Percentiles rank a stretch among this genome's conserved stretches.
These are phyloP conservation scores for Parietaria judaica DNA, from an alignment of 306 rosid species.

Conservation along the genomic window DNA sequence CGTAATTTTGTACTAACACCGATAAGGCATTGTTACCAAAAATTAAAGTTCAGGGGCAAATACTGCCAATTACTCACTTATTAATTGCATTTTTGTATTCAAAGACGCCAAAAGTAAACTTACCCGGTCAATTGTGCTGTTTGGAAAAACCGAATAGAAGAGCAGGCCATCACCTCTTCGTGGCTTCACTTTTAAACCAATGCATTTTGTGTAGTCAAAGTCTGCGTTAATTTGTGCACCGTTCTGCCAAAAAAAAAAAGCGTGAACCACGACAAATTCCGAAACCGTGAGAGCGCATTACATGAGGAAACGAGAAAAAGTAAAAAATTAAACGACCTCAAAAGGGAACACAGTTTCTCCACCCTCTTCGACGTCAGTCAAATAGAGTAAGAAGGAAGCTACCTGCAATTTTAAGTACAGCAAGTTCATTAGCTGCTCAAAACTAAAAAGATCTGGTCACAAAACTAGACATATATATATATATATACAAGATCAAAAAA, in stretches of 20 bases:
- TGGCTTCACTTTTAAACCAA: slow-evolving; percentile 63
- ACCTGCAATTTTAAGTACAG: slow-evolving; percentile 27
- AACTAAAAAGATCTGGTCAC: background rate
- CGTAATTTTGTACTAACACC: too few relatives aligned
- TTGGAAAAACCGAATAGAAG: slow-evolving; percentile 50
- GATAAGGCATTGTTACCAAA: too few relatives aligned
- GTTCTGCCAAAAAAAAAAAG: slow-evolving; percentile 23
- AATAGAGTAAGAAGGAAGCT: slow-evolving; percentile 61
- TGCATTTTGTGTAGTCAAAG: slow-evolving; percentile 45
- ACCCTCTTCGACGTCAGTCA: slow-evolving; percentile 51
- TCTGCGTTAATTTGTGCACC: slow-evolving; percentile 25
- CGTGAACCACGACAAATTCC: slow-evolving; percentile 1
- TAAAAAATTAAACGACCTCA: slow-evolving; percentile 34
- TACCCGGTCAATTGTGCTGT: slow-evolving; percentile 54
- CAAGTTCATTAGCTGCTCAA: background rate
- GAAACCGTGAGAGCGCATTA: slow-evolving; percentile 5
- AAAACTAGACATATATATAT: background rate
- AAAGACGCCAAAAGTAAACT: background rate
- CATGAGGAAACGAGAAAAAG: too few relatives aligned
- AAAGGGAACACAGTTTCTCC: slow-evolving; percentile 75
- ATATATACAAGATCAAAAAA: too few relatives aligned
- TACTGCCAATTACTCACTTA: too few relatives aligned
- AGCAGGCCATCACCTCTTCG: slow-evolving; percentile 54
- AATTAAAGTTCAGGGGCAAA: too few relatives aligned
- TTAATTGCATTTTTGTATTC: too few relatives aligned